These are phyloP conservation scores for Apiospora koreana DNA, from an alignment of 2,329 filamentous ascomycete genomes.

Conservation along the genomic window DNA sequence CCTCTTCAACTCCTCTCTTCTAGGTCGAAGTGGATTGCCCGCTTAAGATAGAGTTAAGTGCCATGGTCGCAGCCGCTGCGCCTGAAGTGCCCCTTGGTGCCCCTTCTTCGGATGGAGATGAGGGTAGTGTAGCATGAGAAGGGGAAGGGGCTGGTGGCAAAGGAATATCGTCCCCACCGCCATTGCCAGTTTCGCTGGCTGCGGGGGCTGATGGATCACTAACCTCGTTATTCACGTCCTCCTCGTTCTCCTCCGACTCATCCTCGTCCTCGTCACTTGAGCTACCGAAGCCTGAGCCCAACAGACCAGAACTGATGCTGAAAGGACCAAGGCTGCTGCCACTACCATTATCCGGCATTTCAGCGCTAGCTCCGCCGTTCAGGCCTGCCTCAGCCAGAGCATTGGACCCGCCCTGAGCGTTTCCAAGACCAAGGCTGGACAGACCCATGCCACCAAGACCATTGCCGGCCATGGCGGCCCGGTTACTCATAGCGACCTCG, in stretches of 20 bases:
- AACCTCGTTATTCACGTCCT: slow-evolving; percentile 71
- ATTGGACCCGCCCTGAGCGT: slow-evolving; percentile 53
- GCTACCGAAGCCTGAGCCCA: slow-evolving; percentile 85
- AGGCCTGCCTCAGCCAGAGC: slow-evolving; percentile 81
- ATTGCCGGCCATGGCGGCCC: slow-evolving; percentile 59
- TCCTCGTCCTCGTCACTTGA: slow-evolving; percentile 96
- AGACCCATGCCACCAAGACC: slow-evolving; percentile 52
- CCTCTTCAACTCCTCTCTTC: not conserved
- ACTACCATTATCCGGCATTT: slow-evolving; percentile 62
- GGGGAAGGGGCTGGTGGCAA: slow-evolving; percentile 8
- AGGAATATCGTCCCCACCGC: not conserved
- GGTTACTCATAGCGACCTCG: slow-evolving; percentile 81
- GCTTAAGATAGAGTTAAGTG: slow-evolving; percentile 11
- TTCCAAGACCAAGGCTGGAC: slow-evolving; percentile 43
- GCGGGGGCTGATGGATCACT: slow-evolving; percentile 39
- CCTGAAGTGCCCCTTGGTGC: not conserved
- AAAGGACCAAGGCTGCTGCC: slow-evolving; percentile 71
- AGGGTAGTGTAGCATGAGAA: slow-evolving; percentile 2
- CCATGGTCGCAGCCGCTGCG: slow-evolving; percentile 1
- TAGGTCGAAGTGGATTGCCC: slow-evolving; percentile 8
- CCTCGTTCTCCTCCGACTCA: slow-evolving; percentile 83
- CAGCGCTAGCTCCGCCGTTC: slow-evolving; percentile 66
- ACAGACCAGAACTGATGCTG: slow-evolving; percentile 69
- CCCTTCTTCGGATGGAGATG: not conserved
- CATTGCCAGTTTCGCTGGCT: not conserved